Conservation (phyloP, 208 protist genomes). For the Wallacemonas collosoma region DNA sequence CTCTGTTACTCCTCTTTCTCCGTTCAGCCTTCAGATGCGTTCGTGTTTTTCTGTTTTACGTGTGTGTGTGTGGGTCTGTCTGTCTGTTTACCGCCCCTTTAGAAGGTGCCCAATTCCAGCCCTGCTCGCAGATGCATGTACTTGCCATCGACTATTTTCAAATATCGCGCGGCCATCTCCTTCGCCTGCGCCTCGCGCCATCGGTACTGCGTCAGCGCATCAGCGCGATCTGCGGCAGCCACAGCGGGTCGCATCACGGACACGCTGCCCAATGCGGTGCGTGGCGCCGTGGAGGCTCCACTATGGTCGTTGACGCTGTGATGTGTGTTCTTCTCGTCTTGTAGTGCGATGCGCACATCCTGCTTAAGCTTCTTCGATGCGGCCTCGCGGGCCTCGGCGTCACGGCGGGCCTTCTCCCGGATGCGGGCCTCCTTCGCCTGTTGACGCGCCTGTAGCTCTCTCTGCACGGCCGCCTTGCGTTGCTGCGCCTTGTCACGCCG, state of each 20-base stretch:
- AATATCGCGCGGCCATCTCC: conserved; percentile 3
- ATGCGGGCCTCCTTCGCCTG: conserved; percentile 28
- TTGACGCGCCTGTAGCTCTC: conserved; percentile 27
- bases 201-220: conserved; percentile 19
- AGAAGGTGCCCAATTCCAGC: not conserved
- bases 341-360: conserved; percentile 26
- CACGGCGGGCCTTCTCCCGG: conserved; percentile 30
- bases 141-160: conserved; percentile 3
- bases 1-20: too few species aligned
- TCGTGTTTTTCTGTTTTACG: not conserved
- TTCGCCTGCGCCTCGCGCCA: conserved; percentile 7
- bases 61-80: not conserved
- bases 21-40: not conserved
- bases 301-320: not conserved
- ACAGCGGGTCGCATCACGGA: conserved; percentile 18
- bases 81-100: not conserved
- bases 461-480: conserved; percentile 23
- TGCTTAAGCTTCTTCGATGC: conserved; percentile 23
- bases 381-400: conserved; percentile 25
- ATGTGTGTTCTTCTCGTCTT: conserved; percentile 1
- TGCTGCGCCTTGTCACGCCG: conserved; percentile 1
- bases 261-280: not conserved
- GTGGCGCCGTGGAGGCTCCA: not conserved
- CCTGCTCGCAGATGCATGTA: not conserved
- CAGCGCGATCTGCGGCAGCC: conserved; percentile 16